Base-by-base conservation (phyloP, 768 basidiomycete genomes). In the Mycena pura region DNA sequence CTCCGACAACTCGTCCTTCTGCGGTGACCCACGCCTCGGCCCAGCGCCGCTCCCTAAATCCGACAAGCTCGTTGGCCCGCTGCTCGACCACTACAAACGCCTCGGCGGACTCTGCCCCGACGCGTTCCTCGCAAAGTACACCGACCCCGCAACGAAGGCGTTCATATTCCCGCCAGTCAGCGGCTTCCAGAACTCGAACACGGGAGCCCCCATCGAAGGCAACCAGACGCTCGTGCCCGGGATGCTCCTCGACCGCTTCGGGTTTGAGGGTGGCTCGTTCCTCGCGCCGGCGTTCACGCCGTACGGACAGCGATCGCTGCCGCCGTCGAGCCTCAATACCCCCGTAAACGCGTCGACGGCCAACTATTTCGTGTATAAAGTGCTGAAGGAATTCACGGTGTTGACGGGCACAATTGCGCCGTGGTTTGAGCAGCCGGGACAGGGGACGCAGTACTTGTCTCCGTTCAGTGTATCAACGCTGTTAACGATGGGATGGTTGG, bases 361-460 rank as follows among this genome's bases (percentile, higher is more conserved):
- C 6, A 48, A 60, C 21, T 67, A 67, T 38, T 55, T 60, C 34
- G 28, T 62, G 3, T 65, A 68, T 41, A 24, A 47, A 17, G 66
- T 65, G 13, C 22, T 29, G n/a, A 48, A 48, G n/a, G 7, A 34
- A 11, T 65, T 68, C 47, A 47, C 34, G 15, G 66, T 60, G 19
- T 15, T 24, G 2, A n/a, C 57, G 19, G 64, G 64, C 32, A 50
- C 60, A 22, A 68, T 60, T 13, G 57, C 60, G 19, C 28, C 60
- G 15, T 57, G 55, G 60, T 68, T 65, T 22, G 44, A 48, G 15
- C 66, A 65, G 38, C 56, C 66, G 2, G 66, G 66, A 17, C 64
- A 68, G 52, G 66, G 66, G 13, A 58, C 55, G 10, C 66, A 65
- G 52, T 68, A 68, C 40, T 45, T 31, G 29, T 27, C 3, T 31